A percentile compares a stretch with the other conserved stretches of the same genome.
Evolutionary conservation across 2,329 filamentous ascomycete species (phyloP).

Genomic region (Trichophyton benhamiae): DNA sequence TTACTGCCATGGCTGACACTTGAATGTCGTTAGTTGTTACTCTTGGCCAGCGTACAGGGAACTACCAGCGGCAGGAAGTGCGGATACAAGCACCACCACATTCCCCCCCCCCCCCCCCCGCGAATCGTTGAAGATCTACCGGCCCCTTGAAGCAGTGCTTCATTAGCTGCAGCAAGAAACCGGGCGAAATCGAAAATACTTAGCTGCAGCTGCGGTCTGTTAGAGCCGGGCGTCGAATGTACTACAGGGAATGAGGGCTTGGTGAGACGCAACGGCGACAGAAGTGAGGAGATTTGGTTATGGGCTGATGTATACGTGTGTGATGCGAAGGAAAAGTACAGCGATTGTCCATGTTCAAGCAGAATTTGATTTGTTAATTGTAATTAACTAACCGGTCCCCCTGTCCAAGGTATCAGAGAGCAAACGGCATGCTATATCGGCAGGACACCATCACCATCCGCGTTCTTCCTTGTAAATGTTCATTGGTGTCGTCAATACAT

Average conservation of each 20-base stretch:
- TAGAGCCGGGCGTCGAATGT: background rate
- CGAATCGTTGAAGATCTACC: background rate
- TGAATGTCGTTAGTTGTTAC: background rate
- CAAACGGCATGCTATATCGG: no score
- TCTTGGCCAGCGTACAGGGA: background rate
- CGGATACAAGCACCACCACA: background rate
- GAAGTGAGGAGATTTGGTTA: background rate
- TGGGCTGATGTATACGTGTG: background rate
- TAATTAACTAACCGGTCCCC: background rate
- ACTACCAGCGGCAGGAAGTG: background rate
- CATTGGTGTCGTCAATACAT: background rate
- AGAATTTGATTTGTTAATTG: background rate
- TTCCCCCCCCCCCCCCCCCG: background rate
- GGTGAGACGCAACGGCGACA: background rate
- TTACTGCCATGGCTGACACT: background rate
- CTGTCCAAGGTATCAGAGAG: background rate
- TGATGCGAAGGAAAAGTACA: background rate
- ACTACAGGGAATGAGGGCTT: background rate
- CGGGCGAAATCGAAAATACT: background rate
- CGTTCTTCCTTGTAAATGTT: background rate
- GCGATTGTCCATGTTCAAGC: background rate
- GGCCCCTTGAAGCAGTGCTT: background rate
- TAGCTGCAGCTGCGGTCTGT: background rate
- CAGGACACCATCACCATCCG: background rate
- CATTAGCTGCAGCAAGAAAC: background rate